Evolutionary conservation across 202 grass and related monocot species (phyloP), one percentile per base, ranked within the genome.

Genomic region (Setaria italica): DNA sequence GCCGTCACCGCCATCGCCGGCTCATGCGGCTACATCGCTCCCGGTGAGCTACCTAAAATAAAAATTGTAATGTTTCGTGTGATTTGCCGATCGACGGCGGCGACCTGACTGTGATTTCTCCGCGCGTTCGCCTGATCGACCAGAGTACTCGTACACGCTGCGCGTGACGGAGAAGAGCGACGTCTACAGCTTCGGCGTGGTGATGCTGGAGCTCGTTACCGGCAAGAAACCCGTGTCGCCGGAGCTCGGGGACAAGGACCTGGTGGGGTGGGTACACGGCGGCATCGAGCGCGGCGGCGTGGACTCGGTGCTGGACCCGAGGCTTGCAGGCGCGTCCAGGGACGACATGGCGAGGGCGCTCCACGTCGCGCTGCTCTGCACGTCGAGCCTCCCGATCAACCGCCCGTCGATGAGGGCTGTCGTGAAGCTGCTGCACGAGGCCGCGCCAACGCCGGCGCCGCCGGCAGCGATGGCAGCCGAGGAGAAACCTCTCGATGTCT

Each of bases 91-190:
- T 41, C 49, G 49, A 16, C 49, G 49, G 49, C 49, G 49, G 49
- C 49, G 51, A 30, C 20, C 64, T 50, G 41, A 65, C 2, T 13
- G 37, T 33, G 50, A 59, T 71, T 29, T 2, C 10, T 58, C 9
- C 19, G 20, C 21, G 17, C 11, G 3, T 59, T 5, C 34, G 19
- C 9, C 10, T 0, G 43, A 8, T 0, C 59, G 75, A 1, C 0
- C 75, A 92, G 95, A 97, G 82, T 91, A 97, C 85, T 91, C 95
- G 32, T 97, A 94, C 89, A 97, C 95, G 17, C 66, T 92, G 51
- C 88, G 88, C 7, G 92, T 99, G 51, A 92, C 87, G 5, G 91
- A 95, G 90, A 99, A 94, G 69, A 94, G 95, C n/a, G 95, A 97
- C 30, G 95, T 97, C 15, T 97, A 97, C 43, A 93, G 92, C 41